Conservation (phyloP, 2,329 filamentous ascomycete species). For the Hortaea werneckii region DNA sequence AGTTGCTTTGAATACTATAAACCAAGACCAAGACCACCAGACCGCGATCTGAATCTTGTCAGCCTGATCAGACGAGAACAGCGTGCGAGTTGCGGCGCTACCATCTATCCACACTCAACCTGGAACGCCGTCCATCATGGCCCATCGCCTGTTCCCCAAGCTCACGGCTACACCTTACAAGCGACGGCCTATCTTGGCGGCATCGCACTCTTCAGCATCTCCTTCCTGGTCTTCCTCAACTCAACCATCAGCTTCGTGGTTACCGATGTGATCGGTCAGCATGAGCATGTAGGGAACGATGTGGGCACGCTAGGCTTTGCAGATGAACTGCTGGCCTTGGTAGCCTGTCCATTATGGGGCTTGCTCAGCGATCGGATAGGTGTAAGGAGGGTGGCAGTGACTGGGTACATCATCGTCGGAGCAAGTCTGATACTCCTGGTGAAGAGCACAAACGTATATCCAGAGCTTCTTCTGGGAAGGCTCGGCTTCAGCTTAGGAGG, state of each 20-base stretch:
- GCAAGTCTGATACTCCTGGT: constrained; percentile 70
- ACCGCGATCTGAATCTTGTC: too few species aligned
- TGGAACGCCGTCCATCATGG: not conserved
- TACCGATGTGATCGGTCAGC: constrained; percentile 68
- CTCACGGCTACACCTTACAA: constrained; percentile 49
- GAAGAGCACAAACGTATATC: constrained; percentile 78
- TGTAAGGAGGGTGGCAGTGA: constrained; percentile 52
- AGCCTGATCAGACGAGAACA: too few species aligned
- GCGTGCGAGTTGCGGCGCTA: too few species aligned
- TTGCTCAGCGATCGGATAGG: constrained; percentile 67
- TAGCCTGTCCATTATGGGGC: constrained; percentile 74
- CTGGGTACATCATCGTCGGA: constrained; percentile 75
- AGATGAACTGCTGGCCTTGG: constrained; percentile 70
- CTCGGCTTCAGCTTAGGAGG: constrained; percentile 84
- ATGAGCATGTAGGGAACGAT: constrained; percentile 63
- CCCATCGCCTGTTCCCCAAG: constrained; percentile 19
- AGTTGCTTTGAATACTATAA: too few species aligned
- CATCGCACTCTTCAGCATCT: constrained; percentile 77
- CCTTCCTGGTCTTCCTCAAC: constrained; percentile 84
- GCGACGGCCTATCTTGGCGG: constrained; percentile 65
- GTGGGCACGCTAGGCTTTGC: constrained; percentile 78
- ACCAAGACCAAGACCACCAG: too few species aligned
- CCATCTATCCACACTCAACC: too few species aligned
- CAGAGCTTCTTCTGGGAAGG: constrained; percentile 73
- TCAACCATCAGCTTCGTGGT: constrained; percentile 76